Evolutionary conservation across 1,284 basidiomycete species (phyloP).

Genomic region (Naganishia albida): DNA sequence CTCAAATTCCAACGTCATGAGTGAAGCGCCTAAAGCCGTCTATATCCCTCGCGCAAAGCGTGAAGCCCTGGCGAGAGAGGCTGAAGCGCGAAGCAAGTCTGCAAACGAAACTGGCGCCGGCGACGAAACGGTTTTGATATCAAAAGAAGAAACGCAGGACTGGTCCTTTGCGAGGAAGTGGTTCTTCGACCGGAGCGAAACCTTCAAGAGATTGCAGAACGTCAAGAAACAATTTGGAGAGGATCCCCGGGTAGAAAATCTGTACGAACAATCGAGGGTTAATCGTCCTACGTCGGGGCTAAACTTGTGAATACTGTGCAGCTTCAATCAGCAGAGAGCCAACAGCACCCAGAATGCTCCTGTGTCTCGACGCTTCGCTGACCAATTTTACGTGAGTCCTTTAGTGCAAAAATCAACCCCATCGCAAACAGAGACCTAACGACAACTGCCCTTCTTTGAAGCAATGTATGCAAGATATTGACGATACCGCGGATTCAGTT

Average conservation of each 20-base stretch:
- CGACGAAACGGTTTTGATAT: background rate
- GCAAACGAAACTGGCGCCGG: background rate
- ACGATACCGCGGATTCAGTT: slow-evolving; percentile 24
- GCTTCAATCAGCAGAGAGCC: slow-evolving; percentile 32
- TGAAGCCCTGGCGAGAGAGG: slow-evolving; percentile 23
- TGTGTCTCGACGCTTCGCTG: slow-evolving; percentile 28
- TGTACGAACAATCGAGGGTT: background rate
- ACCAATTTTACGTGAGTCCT: slow-evolving; percentile 29
- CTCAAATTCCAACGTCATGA: slow-evolving; percentile 1
- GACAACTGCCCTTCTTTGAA: background rate
- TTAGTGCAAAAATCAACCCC: background rate
- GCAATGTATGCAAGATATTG: slow-evolving; percentile 33
- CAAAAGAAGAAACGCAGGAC: slow-evolving; percentile 13
- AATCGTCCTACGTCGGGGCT: background rate
- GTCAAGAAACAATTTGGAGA: slow-evolving; percentile 32
- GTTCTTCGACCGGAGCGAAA: slow-evolving; percentile 28
- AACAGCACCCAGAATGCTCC: slow-evolving; percentile 27
- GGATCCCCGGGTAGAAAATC: slow-evolving; percentile 29
- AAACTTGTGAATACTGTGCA: background rate
- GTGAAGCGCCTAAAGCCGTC: slow-evolving; percentile 1
- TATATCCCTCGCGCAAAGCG: slow-evolving; percentile 32
- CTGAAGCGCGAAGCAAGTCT: background rate
- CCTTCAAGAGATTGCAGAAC: slow-evolving; percentile 28
- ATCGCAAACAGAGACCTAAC: background rate
- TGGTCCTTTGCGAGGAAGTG: slow-evolving; percentile 28